Conservation (phyloP, 352 stramenopile genomes). For the Saprolegnia diclina region DNA sequence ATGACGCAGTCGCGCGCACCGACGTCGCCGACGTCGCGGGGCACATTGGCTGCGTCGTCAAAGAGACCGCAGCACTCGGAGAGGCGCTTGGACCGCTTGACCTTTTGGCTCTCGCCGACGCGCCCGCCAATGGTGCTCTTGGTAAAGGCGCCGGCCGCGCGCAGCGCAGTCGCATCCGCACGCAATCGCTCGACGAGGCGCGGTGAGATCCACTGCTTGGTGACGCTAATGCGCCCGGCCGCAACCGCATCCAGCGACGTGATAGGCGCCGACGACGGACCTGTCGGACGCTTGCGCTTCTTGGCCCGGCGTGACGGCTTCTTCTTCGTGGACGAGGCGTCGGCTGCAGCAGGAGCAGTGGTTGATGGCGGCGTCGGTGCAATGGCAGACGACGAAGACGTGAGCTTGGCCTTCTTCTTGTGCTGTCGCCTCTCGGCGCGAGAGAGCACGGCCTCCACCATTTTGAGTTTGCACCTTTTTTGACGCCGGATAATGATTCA, state of each 20-base stretch:
- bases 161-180: not conserved
- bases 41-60: slow-evolving; percentile 8
- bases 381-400: no score
- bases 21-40: slow-evolving; percentile 2
- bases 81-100: slow-evolving; percentile 9
- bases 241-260: not conserved
- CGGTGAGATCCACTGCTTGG: not conserved
- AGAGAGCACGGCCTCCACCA: not conserved
- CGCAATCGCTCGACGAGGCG: not conserved
- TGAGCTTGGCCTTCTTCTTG: not conserved
- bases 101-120: slow-evolving; percentile 12
- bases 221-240: not conserved
- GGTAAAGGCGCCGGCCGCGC: slow-evolving; percentile 12
- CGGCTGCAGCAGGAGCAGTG: not conserved
- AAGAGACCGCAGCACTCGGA: slow-evolving; percentile 24
- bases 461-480: not conserved
- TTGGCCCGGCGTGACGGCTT: not conserved
- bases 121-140: slow-evolving; percentile 15
- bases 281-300: not conserved
- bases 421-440: not conserved
- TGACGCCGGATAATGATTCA: not conserved
- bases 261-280: not conserved
- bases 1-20: not conserved
- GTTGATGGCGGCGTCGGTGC: not conserved
- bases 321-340: not conserved